These are phyloP conservation scores for Arabidopsis arenosa DNA, from an alignment of 345 rosid species.

Conservation along the genomic window DNA sequence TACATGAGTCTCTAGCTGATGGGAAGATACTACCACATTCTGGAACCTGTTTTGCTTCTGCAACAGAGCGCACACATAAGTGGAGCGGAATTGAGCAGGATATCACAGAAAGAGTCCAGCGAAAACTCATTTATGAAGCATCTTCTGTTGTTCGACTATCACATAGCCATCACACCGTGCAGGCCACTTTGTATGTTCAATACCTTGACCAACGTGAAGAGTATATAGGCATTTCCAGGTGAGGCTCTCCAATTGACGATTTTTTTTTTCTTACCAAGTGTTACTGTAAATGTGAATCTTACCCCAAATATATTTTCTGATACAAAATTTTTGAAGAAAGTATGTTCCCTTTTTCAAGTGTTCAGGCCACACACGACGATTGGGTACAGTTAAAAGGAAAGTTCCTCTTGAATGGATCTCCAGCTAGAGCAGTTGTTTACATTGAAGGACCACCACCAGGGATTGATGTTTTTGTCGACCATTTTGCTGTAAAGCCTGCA, in stretches of 20 bases:
- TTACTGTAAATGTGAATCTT: constrained; percentile 8
- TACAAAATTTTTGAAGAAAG: constrained; percentile 19
- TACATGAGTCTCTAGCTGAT: constrained; percentile 79
- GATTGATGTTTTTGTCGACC: constrained; percentile 79
- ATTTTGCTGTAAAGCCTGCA: constrained; percentile 73
- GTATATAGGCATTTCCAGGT: constrained; percentile 82
- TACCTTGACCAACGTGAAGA: constrained; percentile 72
- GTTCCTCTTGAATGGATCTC: constrained; percentile 85
- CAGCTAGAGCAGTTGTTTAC: constrained; percentile 74
- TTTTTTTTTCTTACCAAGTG: not conserved
- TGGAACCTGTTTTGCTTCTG: constrained; percentile 75
- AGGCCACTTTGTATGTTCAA: constrained; percentile 78
- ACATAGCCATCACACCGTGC: constrained; percentile 67
- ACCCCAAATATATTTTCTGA: not conserved
- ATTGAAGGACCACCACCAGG: constrained; percentile 95
- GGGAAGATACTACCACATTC: constrained; percentile 73
- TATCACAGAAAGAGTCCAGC: constrained; percentile 71
- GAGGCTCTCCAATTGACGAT: constrained; percentile 27
- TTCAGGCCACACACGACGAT: constrained; percentile 76
- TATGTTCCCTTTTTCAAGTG: constrained; percentile 48
- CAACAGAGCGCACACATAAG: constrained; percentile 79
- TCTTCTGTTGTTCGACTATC: constrained; percentile 74
- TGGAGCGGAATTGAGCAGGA: constrained; percentile 98
- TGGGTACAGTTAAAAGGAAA: constrained; percentile 84
- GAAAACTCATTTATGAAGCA: constrained; percentile 76